Conservation (phyloP, 1,284 basidiomycete species). For the Tilletia caries region DNA sequence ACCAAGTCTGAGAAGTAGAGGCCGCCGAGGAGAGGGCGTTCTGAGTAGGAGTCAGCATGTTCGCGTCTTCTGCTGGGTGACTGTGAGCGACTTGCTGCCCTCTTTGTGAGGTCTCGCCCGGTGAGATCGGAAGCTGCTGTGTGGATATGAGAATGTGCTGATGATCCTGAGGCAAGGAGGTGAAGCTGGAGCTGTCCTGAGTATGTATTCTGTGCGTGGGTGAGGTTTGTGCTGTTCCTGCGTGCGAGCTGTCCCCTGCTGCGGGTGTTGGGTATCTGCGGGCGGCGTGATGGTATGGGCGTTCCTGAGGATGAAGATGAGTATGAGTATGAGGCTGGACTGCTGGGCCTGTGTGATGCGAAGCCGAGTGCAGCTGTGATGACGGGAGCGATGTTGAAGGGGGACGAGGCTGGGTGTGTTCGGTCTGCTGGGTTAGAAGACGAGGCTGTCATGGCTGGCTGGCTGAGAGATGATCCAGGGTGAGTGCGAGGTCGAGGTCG, state of each 20-base stretch:
- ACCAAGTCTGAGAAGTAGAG: slow-evolving; percentile 48
- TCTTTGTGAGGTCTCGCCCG: not conserved
- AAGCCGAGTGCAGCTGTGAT: slow-evolving; percentile 3
- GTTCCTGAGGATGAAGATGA: not conserved
- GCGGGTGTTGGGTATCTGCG: slow-evolving; percentile 7
- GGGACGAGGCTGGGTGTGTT: too few species aligned
- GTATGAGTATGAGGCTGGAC: not conserved
- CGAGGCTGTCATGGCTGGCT: too few species aligned
- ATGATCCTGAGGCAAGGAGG: not conserved
- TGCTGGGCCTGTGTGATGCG: not conserved
- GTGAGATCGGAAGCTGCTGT: not conserved
- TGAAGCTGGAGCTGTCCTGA: not conserved
- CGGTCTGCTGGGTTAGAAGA: too few species aligned
- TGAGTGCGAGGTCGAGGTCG: too few species aligned
- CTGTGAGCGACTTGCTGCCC: not conserved
- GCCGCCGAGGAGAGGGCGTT: slow-evolving; percentile 38
- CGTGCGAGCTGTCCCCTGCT: slow-evolving; percentile 11
- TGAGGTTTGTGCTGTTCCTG: slow-evolving; percentile 8
- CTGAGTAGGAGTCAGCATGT: not conserved
- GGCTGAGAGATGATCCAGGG: too few species aligned
- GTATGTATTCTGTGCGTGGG: not conserved
- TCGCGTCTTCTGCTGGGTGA: not conserved
- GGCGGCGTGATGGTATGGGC: not conserved
- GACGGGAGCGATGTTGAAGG: slow-evolving; percentile 3
- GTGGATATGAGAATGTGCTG: not conserved